Base-by-base conservation (phyloP, 148 eudicot genomes). In the Camellia japonica region DNA sequence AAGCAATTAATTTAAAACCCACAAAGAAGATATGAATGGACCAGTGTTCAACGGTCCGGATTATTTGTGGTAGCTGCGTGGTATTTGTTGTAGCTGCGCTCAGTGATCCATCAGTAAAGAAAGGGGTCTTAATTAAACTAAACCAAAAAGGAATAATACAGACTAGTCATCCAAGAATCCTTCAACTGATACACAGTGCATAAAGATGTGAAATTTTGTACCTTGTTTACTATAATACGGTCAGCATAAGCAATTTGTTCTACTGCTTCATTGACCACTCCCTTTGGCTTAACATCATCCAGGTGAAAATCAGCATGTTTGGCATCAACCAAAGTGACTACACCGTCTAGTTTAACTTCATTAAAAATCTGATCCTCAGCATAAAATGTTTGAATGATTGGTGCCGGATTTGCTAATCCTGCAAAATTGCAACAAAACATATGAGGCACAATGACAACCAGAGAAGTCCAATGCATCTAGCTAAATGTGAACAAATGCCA, bases 361-460 rank as follows among this genome's bases (percentile, higher is more conserved):
- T 97, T 87, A 79, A 91, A 97, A 61, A 97, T 71, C 81, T 86
- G 85, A 80, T 97, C 99, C 84, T 97, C 99, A 3, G 99, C 97
- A 87, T 97, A 97, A 85, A 97, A 97, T 65, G 99, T 97, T 86
- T 97, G 98, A 84, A 97, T 97, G 60, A 97, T 94, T 82, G 99
- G 99, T 3, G 99, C 95, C 23, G 99, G 99, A 87, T 97, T 97
- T 78, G 99, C 99, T 64, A 97, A 82, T 77, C 99, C 99, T 97
- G 87, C 75, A 87, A 49, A 61, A 19, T 23, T 59, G n/a, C 38
- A 76, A 82, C 8, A 55, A 38, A 60, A 16, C 66, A 75, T 19
- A 66, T 56, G 6, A 78, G 38, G 70, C 71, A 69, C 23, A 70
- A 80, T 41, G 0, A 44, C 14, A 56, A 42, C 23, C 3, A 56